phyloP scores from a whole-genome alignment of 345 rosid genomes.

The Arabis hirsuta region DNA sequence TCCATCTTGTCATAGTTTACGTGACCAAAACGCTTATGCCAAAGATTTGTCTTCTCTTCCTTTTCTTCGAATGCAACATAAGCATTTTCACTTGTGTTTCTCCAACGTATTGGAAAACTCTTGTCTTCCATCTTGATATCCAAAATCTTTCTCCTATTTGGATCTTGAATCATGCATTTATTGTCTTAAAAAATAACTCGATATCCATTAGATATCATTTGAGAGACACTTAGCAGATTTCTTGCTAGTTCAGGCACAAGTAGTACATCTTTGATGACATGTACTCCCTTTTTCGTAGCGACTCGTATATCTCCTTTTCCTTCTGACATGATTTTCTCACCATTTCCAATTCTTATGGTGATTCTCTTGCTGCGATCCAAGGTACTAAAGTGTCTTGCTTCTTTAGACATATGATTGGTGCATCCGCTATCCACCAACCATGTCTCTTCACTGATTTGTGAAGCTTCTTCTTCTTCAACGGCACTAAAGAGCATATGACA shows the following conservation, averaged over 20 bases:
- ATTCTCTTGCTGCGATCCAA: background rate
- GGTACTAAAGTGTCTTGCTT: background rate
- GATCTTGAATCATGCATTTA: background rate
- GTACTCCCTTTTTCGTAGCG: background rate
- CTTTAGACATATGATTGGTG: too few species aligned
- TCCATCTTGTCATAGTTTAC: slow-evolving; percentile 1
- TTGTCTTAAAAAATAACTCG: background rate
- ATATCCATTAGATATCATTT: slow-evolving; percentile 24
- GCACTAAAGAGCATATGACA: slow-evolving; percentile 3
- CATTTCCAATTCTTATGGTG: background rate
- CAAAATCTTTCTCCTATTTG: background rate
- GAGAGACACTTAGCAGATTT: background rate
- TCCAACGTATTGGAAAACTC: slow-evolving; percentile 2
- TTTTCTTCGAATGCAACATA: background rate
- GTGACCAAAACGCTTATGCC: background rate
- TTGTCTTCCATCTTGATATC: background rate
- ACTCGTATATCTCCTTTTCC: slow-evolving; percentile 1
- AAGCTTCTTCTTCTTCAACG: too few species aligned
- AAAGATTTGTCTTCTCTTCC: background rate
- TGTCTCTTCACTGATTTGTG: too few species aligned
- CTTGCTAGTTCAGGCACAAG: background rate
- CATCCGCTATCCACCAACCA: too few species aligned
- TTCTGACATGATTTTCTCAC: background rate
- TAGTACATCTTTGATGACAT: slow-evolving; percentile 5
- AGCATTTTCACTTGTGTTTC: background rate